A percentile compares a stretch with the other conserved stretches of the same genome.
These are phyloP conservation scores for Eucalyptus rudis DNA, from an alignment of 345 rosid species.

Conservation along the genomic window DNA sequence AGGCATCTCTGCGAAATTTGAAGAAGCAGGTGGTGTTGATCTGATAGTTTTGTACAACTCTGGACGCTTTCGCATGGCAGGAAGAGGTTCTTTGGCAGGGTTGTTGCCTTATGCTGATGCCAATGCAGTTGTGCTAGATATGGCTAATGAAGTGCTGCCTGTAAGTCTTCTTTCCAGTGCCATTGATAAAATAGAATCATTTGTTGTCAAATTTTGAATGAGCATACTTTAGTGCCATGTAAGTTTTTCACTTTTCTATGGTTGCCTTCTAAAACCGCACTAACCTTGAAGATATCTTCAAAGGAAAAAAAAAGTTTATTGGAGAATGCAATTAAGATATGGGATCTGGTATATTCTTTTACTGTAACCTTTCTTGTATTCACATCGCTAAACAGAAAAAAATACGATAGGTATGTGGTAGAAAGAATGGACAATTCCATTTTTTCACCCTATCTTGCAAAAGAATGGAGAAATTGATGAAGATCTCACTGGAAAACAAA, in stretches of 20 bases:
- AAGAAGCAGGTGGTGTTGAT: slow-evolving; percentile 97
- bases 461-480: background rate
- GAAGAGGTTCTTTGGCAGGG: slow-evolving; percentile 96
- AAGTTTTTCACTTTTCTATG: background rate
- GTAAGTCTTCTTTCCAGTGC: slow-evolving; percentile 27
- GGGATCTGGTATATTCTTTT: background rate
- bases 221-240: background rate
- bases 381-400: background rate
- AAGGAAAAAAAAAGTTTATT: background rate
- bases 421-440: background rate
- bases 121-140: slow-evolving; percentile 75
- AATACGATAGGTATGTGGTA: background rate
- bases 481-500: background rate
- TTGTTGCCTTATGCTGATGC: slow-evolving; percentile 95
- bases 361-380: background rate
- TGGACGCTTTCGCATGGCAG: slow-evolving; percentile 96
- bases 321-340: background rate
- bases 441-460: background rate
- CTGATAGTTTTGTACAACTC: slow-evolving; percentile 83
- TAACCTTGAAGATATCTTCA: background rate
- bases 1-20: slow-evolving; percentile 96
- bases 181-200: background rate
- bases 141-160: slow-evolving; percentile 93
- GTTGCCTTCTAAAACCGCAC: background rate
- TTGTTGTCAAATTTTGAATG: background rate